phyloP scores from a whole-genome alignment of 352 stramenopile genomes.

The Blastocystis sp. region DNA sequence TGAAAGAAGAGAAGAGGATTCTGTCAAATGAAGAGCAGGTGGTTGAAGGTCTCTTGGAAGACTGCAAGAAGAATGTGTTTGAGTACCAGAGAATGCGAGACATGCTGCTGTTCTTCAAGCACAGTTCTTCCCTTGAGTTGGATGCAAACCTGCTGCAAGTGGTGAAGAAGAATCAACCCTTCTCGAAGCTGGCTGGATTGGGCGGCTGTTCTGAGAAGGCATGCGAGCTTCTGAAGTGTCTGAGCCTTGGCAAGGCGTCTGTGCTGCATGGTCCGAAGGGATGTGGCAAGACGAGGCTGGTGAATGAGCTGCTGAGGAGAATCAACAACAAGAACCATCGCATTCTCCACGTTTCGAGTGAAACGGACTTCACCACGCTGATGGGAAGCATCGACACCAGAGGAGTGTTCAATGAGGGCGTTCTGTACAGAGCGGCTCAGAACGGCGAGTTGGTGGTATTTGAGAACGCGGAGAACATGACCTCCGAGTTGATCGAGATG shows the following conservation, averaged over 20 bases:
- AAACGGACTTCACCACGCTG: conserved; percentile 25
- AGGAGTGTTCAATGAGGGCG: background rate
- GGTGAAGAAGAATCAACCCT: background rate
- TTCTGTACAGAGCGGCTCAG: conserved; percentile 22
- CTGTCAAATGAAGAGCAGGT: background rate
- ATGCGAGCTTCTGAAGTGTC: conserved; percentile 23
- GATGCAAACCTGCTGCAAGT: background rate
- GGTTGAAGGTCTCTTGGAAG: background rate
- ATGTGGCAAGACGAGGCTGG: conserved; percentile 20
- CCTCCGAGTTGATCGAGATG: conserved; percentile 24
- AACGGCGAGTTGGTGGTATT: conserved; percentile 49
- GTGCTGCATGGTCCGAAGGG: conserved; percentile 18
- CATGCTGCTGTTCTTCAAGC: background rate
- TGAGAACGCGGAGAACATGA: conserved; percentile 60
- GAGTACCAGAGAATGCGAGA: background rate
- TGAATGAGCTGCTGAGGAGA: background rate
- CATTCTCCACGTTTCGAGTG: conserved; percentile 32
- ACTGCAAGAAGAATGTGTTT: background rate
- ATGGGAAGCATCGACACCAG: conserved; percentile 1
- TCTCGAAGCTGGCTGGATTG: background rate
- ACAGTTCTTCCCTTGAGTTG: background rate
- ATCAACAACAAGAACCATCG: background rate
- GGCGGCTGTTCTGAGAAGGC: background rate
- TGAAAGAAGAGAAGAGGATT: background rate
- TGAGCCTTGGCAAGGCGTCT: background rate